Evolutionary conservation across 2,329 filamentous ascomycete species (phyloP), one percentile per base, ranked within the genome.

Genomic region (Biscogniauxia marginata): DNA sequence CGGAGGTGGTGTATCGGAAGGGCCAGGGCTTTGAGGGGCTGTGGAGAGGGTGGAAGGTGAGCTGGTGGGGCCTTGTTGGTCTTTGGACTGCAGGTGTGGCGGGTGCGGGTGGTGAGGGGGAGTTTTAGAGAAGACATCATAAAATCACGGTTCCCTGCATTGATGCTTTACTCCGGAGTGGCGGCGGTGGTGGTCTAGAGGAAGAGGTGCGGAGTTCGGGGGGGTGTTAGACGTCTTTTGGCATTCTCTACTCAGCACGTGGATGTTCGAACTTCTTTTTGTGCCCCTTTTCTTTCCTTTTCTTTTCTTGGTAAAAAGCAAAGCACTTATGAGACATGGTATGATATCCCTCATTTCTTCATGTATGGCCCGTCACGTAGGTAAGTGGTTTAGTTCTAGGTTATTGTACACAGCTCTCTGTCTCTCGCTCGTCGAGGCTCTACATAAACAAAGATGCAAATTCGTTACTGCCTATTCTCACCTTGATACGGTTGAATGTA

Each of bases 41-140:
- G 11, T 89, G 87, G 81, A 77, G 88, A 25, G 88, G 88, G 0
- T 91, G 88, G 87, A 86, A 89, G 70, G 86, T 91, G 39, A 89
- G 86, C 56, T 90, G 89, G 77, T 91, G 88, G 87, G 88, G 88
- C 0, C 71, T 91, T 6, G 84, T 90, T 9, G 88, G 88, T 7
- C 79, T 91, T 8, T 91, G 88, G 88, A 84, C 85, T 7, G 87
- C 87, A 21, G 83, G 84, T 34, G 79, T 88, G 21, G 73, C 89
- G 47, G 84, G 84, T 8, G 80, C 78, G 45, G 83, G 82, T 21
- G 84, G 84, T 25, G 84, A 85, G 58, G 84, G 83, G 53, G 81
- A 85, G 68, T 85, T 85, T 57, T 85, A 30, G 19, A 4, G 30
- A 51, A n/a, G n/a, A n/a, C 6, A 18, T 39, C 24, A 34, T 34